Conservation (phyloP, 768 basidiomycete genomes). For the Fomitopsis pulvina region DNA sequence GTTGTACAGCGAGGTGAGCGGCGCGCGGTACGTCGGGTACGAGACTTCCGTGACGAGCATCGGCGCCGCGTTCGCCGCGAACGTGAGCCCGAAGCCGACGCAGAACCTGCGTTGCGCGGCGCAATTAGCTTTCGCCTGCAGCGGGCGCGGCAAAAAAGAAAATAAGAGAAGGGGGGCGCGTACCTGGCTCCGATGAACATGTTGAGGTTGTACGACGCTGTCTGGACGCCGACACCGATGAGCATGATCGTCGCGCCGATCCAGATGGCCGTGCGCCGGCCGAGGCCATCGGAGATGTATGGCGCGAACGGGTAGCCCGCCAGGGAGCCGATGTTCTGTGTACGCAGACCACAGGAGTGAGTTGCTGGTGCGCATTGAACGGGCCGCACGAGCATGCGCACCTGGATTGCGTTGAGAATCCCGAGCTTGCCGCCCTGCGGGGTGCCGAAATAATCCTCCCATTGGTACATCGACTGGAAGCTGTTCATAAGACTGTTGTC, state of each 20-base stretch:
- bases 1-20: conserved; percentile 74
- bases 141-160: neutral
- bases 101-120: conserved; percentile 20
- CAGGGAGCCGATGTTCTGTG: conserved; percentile 33
- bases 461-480: conserved; percentile 31
- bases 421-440: conserved; percentile 28
- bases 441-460: conserved; percentile 27
- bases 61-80: conserved; percentile 60
- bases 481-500: conserved; percentile 38
- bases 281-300: conserved; percentile 35
- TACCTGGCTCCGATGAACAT: conserved; percentile 41
- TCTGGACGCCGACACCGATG: conserved; percentile 32
- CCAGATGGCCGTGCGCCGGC: conserved; percentile 30
- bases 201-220: conserved; percentile 30
- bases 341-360: neutral
- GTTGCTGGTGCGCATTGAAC: neutral
- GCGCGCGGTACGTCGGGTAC: conserved; percentile 75
- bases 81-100: conserved; percentile 38
- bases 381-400: no score
- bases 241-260: conserved; percentile 35
- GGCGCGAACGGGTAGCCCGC: conserved; percentile 33
- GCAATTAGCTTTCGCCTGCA: conserved; percentile 3
- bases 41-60: conserved; percentile 83
- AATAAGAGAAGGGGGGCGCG: neutral
- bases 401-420: conserved; percentile 31